Base-by-base conservation (phyloP, 495 filamentous ascomycete species). In the Penicillium turbatum region DNA sequence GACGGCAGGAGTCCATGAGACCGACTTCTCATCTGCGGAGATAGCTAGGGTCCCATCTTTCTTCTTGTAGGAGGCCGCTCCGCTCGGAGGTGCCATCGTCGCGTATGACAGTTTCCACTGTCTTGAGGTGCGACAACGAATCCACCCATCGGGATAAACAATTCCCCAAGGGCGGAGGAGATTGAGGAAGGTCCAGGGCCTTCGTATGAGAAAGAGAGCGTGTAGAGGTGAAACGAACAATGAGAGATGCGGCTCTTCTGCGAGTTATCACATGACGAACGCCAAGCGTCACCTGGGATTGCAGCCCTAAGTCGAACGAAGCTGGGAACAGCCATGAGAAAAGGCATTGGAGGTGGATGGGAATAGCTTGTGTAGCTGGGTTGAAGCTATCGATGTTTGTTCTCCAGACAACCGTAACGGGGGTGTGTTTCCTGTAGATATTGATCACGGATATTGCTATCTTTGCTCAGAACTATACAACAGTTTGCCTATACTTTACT, bases 51-150 rank as follows among this genome's bases (percentile, higher is more conserved):
- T 82, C 66, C 93, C 93, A 77, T 97, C 90, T 74, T 92, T 91
- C 79, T 98, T 98, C 75, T 96, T 97, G 79, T 92, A 97, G 48
- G 83, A 78, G 52, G 89, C 86, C 54, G 80, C 79, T 63, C 84
- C 89, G 69, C 80, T 82, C 48, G 81, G 80, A 67, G 84, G 73
- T 65, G 85, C 70, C 72, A 77, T 77, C 62, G 65, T 73, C 63
- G 60, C 62, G 61, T 57, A 61, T 59, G 64, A 68, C 69, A 69
- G 71, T 68, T 65, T 70, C 65, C 73, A 75, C 71, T 72, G 67
- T 74, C 65, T 62, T 69, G 66, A 54, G 60, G 60, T 48, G 60
- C 57, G 62, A 58, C 59, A 64, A 67, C 53, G 56, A 55, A 63
- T 70, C 68, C 63, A 69, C 72, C 72, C 72, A 77, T 77, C 69